A percentile compares a stretch with the other conserved stretches of the same genome.
Conservation (phyloP, 2,329 filamentous ascomycete genomes). For the Xylariales sp. region DNA sequence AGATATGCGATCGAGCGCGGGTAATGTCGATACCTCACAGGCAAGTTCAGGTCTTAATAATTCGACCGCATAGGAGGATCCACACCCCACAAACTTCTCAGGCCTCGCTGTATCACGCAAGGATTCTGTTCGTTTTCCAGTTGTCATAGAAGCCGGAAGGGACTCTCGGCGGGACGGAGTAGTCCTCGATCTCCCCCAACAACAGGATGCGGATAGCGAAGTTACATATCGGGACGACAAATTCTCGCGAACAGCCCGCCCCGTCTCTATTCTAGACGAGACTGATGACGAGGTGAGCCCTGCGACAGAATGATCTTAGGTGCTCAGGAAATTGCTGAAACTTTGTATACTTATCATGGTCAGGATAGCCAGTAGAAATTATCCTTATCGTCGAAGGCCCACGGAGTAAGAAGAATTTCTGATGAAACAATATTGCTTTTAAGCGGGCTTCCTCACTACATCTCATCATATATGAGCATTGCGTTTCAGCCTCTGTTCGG, state of each 20-base stretch:
- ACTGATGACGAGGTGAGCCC: background rate
- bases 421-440: no score
- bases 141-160: no score
- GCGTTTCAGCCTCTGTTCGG: background rate
- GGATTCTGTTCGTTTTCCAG: background rate
- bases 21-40: background rate
- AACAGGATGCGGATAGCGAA: background rate
- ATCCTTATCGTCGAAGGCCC: no score
- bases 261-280: background rate
- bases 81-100: background rate
- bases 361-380: no score
- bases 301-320: no score
- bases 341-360: no score
- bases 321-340: no score
- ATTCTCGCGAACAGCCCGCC: background rate
- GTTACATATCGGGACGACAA: background rate
- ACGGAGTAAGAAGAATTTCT: no score
- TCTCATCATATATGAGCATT: no score
- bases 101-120: background rate
- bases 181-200: background rate
- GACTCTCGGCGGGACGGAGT: background rate
- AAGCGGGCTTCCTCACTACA: no score
- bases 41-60: background rate
- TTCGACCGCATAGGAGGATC: background rate
- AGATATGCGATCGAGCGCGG: background rate